These are phyloP conservation scores for Boletus vermiculosoides DNA, from an alignment of 768 basidiomycete genomes.

Conservation along the genomic window DNA sequence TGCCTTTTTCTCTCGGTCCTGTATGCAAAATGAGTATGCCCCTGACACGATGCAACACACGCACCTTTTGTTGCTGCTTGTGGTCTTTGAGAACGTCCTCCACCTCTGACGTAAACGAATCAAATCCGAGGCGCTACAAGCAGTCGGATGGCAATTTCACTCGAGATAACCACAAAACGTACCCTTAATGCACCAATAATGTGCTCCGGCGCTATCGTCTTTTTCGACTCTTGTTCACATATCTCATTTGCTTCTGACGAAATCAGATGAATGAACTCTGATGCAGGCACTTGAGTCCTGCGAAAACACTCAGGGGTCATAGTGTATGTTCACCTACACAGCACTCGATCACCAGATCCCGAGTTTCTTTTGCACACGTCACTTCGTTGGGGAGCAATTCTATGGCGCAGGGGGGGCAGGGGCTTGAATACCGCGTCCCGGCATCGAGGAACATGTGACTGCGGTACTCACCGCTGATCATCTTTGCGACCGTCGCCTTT, in stretches of 20 bases:
- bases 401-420: conserved; percentile 33
- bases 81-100: conserved; percentile 94
- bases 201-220: conserved; percentile 98
- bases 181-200: conserved; percentile 91
- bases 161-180: conserved; percentile 15
- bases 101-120: conserved; percentile 85
- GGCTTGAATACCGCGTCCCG: conserved; percentile 8
- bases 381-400: conserved; percentile 89
- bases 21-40: conserved; percentile 10
- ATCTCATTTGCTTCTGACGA: conserved; percentile 98
- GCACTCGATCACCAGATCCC: conserved; percentile 95
- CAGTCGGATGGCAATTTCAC: conserved; percentile 8
- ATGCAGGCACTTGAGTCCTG: conserved; percentile 13
- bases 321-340: conserved; percentile 86
- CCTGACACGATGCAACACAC: conserved; percentile 15
- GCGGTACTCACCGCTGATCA: conserved; percentile 73
- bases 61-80: conserved; percentile 91
- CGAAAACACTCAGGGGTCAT: conserved; percentile 3
- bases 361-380: conserved; percentile 91
- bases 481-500: conserved; percentile 96
- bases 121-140: conserved; percentile 84
- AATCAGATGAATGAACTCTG: conserved; percentile 98
- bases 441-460: conserved; percentile 3
- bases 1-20: conserved; percentile 92
- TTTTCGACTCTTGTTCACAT: conserved; percentile 97